These are phyloP conservation scores for Noccaea caerulescens DNA, from an alignment of 345 rosid genomes.

Conservation along the genomic window DNA sequence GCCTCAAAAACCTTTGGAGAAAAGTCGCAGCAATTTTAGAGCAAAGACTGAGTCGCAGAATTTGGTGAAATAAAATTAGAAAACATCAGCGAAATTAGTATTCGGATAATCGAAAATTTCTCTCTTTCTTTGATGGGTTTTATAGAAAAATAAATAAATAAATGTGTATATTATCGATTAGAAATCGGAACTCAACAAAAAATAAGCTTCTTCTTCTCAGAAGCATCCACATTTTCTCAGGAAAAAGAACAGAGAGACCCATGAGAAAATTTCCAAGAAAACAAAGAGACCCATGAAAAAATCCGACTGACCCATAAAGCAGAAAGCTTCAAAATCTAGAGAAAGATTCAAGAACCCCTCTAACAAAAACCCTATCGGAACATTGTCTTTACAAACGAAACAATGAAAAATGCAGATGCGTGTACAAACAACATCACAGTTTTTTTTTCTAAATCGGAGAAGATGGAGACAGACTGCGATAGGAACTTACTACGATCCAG, in stretches of 20 bases:
- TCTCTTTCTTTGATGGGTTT: not conserved
- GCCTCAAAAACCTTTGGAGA: not conserved
- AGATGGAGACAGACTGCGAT: constrained; percentile 16
- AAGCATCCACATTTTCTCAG: constrained; percentile 18
- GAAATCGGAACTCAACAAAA: not conserved
- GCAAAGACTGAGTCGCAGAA: constrained; percentile 2
- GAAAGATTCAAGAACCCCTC: constrained; percentile 15
- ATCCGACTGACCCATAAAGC: constrained; percentile 12
- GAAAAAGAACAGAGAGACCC: constrained; percentile 31
- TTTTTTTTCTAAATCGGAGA: not conserved
- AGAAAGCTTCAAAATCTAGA: not conserved
- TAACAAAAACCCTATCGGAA: not conserved
- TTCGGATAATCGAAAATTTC: not conserved
- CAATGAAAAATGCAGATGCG: not conserved
- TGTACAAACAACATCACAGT: not conserved
- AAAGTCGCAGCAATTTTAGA: constrained; percentile 16
- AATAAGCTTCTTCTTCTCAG: constrained; percentile 1
- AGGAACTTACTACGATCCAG: constrained; percentile 30
- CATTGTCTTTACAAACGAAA: not conserved
- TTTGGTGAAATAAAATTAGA: constrained; percentile 20
- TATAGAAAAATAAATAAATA: not conserved
- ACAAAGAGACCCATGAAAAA: constrained; percentile 14
- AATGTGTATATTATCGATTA: not conserved
- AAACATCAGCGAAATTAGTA: not conserved
- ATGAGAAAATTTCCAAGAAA: constrained; percentile 11